Base-by-base conservation (phyloP, 148 eudicot genomes). In the Beta vulgaris region DNA sequence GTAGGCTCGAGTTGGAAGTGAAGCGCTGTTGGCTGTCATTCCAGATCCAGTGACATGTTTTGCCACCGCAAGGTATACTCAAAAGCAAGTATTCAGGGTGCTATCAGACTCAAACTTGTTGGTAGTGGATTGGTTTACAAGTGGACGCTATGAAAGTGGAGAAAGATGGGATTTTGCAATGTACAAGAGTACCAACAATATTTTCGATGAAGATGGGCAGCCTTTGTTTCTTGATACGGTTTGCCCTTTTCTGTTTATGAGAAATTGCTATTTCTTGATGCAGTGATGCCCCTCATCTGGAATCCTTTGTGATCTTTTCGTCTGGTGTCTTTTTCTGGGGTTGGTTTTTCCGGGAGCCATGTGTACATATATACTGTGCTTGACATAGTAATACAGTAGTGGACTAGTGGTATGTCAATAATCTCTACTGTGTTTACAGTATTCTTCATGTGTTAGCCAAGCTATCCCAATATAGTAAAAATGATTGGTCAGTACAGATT, bases 41-140 rank as follows among this genome's bases (percentile, higher is more conserved):
- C 97, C 97, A 76, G 97, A 95, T 85, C 98, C 98, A 43, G 97
- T 92, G 78, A 90, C 97, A 25, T 95, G 98, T 76, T 95, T 95
- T 74, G 83, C 98, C 48, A 87, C 91, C 15, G 93, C 98, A 76
- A 86, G 82, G 71, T 95, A 95, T 74, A 82, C 89, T 54, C 98
- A 95, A 75, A 88, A 77, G 80, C 98, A 95, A 86, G 88, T 85
- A 29, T 95, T 92, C 82, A 88, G 62, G 65, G 80, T 95, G 68
- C 58, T 71, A 58, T 76, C 88, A 7, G 90, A 90, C 77, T 95
- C 98, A 46, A 95, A 83, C 86, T 82, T 92, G 88, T 85, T 95
- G 39, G 31, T 94, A 76, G 98, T 95, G 72, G 98, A 95, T 82
- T 95, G 97, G 98, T 90, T 95, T 81, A 92, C 97, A 31, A 95